A percentile compares a stretch with the other conserved stretches of the same genome.
These are phyloP conservation scores for Glycine tomentella DNA, from an alignment of 306 rosid species.

Conservation along the genomic window DNA sequence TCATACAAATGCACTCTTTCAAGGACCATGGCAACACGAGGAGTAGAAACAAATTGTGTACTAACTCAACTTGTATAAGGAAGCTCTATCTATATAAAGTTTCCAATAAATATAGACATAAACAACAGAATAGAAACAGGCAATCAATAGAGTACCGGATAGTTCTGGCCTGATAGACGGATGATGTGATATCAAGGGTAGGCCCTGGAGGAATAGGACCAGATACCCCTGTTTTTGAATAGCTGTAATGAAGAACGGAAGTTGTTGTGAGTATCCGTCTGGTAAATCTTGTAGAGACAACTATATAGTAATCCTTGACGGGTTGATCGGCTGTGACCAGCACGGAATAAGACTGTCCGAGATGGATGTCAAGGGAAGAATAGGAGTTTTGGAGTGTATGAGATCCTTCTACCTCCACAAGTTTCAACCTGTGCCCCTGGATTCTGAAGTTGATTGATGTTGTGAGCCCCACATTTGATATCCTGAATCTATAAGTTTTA, in stretches of 20 bases:
- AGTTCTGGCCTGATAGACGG: constrained; percentile 81
- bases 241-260: constrained; percentile 88
- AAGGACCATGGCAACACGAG: background rate
- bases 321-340: constrained; percentile 94
- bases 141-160: constrained; percentile 62
- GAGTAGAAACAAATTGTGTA: background rate
- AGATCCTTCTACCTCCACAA: constrained; percentile 96
- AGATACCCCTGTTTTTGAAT: constrained; percentile 73
- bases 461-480: constrained; percentile 93
- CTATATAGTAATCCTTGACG: constrained; percentile 80
- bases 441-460: constrained; percentile 94
- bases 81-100: background rate
- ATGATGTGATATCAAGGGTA: constrained; percentile 67
- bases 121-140: constrained; percentile 8
- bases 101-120: background rate
- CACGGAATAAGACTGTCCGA: constrained; percentile 92
- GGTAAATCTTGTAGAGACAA: constrained; percentile 85
- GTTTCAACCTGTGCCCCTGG: constrained; percentile 79
- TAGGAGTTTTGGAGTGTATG: constrained; percentile 87
- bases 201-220: constrained; percentile 90
- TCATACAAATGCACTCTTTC: too few species aligned
- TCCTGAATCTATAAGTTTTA: constrained; percentile 87
- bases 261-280: constrained; percentile 76
- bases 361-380: constrained; percentile 86
- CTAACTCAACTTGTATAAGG: background rate